Evolutionary conservation across 2,329 filamentous ascomycete species (phyloP), one percentile per base, ranked within the genome.

Genomic region (Colletotrichum cereale): DNA sequence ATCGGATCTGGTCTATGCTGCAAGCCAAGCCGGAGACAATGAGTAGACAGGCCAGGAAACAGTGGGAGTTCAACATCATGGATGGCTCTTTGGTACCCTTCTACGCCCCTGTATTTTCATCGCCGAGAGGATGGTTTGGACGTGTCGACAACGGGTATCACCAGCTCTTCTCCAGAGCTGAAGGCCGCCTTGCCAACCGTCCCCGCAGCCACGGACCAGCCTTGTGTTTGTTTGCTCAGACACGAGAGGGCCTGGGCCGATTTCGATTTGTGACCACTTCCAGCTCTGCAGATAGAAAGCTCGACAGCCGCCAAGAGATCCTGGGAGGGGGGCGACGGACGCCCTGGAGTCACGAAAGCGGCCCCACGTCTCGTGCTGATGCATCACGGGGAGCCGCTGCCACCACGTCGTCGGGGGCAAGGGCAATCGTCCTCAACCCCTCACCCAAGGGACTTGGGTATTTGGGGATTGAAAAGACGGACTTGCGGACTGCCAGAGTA

Each of bases 171-270:
- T 34, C 31, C 21, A 16, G 34, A 24, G 21, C 21, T 18, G n/a
- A 58, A 38, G 5, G 11, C 31, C 1, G 16, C 38, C 8, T 10
- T 44, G 24, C 38, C 38, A 7, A 48, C 24, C 36, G 40, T 57
- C 53, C 53, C 53, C 50, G 53, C n/a, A 21, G 18, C 53, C 11
- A 48, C 34, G 62, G 62, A 58, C 62, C 42, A 66, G 62, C 50
- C 62, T n/a, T n/a, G 18, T 44, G 44, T 47, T 31, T 36, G 14
- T 55, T 26, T 40, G 29, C 52, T 31, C 42, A 65, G 52, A 14
- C n/a, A 36, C 53, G n/a, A 42, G 55, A 36, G 21, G 44, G 31
- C 5, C 36, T 40, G 5, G 14, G 48, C 36, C 24, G 26, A 16
- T n/a, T 40, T 18, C 29, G 29, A 61, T 61, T 34, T 48, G 31